Evolutionary conservation across 257 asterid species (phyloP), one percentile per base, ranked within the genome.

Genomic region (Scutellaria barbata): DNA sequence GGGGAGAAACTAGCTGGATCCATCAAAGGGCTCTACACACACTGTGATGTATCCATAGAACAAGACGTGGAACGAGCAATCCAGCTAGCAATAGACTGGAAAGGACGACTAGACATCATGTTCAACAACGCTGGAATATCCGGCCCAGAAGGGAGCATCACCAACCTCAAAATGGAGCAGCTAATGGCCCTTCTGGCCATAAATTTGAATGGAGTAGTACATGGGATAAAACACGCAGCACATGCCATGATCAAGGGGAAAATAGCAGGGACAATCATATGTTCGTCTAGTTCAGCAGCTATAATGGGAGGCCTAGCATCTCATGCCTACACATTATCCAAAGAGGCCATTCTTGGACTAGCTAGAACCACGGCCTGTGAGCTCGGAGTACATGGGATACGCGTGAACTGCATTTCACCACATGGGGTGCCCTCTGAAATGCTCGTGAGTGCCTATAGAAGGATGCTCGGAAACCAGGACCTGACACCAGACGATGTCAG

Each of bases 231-330:
- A 14, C 92, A 92, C 62, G 96, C 98, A 0, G 85, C 98, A 8
- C 84, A 86, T 2, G 90, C 83, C 1, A 92, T 92, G 98, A 82
- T 86, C 14, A 52, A 69, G 30, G 79, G 81, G 6, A 79, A 74
- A 20, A 72, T 0, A 1, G 72, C 81, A 0, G 98, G 96, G 18
- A 18, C 85, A 40, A 90, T 92, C 62, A 82, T 92, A 8, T 92
- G 98, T 61, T 81, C 96, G 3, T 88, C 98, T 0, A 92, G 98
- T 79, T 89, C 98, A 2, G 92, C 98, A 0, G 96, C 96, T 22
- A 63, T 88, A 10, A 79, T 85, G 87, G 96, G 92, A 14, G 98
- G 98, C 8, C 68, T 92, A 7, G 98, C 96, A 0, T 79, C 95
- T 1, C 96, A 92, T 53, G 81, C 96, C 0, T 92, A 89, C 72